Evolutionary conservation across 768 basidiomycete species (phyloP), one percentile per base, ranked within the genome.

Genomic region (Boletus bicolor): DNA sequence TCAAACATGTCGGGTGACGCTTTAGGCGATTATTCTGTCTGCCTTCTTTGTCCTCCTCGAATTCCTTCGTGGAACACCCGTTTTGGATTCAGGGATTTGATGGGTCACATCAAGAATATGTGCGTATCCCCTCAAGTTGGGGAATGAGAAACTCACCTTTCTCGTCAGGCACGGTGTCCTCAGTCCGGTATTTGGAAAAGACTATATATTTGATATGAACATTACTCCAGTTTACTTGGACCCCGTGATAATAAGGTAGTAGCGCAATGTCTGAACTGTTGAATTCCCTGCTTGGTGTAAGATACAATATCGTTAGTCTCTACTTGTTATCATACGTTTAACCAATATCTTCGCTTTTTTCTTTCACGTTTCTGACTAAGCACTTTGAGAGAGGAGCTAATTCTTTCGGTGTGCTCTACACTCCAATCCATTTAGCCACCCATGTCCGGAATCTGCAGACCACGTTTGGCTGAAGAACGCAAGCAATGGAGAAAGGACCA

Each of bases 401-500:
- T 24, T 32, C 30, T 11, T 11, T 30, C n/a, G 42, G 43, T 36
- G 26, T 49, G 32, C 30, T 38, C 17, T 35, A 32, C 37, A 24
- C 15, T 54, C 48, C 41, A 36, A 53, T 46, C 41, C 47, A 54
- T 52, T 39, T 41, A 19, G 37, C 39, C 45, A 54, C 54, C 15
- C 53, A 67, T 93, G 92, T 87, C 92, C 50, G 93, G 93, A 57
- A 96, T 98, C 60, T 95, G 93, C 72, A 84, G 93, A 72, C 86
- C 89, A 36, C 87, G 97, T 66, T 80, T 99, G 15, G 84, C 93
- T 30, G 97, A 98, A 74, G 97, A 99, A 74, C 85, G 97, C 67
- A 99, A 99, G 76, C 92, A 95, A 67, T 99, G 97, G 97, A 77
- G 97, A 56, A 98, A 95, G 73, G 97, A 98, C 63, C 97, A 99